Evolutionary conservation across 805 yeast genomes (phyloP).

Genomic region (Wickerhamomyces bovis): DNA sequence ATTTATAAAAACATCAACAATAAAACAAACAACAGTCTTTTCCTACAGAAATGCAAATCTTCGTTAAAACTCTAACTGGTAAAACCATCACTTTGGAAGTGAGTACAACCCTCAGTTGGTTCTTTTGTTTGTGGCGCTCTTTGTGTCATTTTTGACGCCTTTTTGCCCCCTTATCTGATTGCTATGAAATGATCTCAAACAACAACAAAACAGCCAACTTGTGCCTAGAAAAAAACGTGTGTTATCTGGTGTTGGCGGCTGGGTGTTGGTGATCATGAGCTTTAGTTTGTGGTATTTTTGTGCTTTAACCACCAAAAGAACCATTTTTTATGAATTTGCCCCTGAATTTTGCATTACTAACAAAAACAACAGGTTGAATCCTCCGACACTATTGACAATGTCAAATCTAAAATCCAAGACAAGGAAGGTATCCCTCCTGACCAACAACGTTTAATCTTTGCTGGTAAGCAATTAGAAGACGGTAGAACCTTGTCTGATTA

Average conservation of each 20-base stretch:
- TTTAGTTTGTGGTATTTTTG: no score
- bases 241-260: not conserved
- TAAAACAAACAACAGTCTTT: slow-evolving; percentile 1
- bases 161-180: not conserved
- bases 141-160: not conserved
- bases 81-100: slow-evolving; percentile 79
- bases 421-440: slow-evolving; percentile 97
- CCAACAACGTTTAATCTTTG: slow-evolving; percentile 91
- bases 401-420: slow-evolving; percentile 92
- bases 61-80: slow-evolving; percentile 86
- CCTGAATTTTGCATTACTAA: not conserved
- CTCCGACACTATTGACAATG: slow-evolving; percentile 92
- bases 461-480: slow-evolving; percentile 95
- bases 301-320: not conserved
- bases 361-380: slow-evolving; percentile 58
- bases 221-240: no score
- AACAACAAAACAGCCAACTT: no score
- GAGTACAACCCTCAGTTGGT: slow-evolving; percentile 12
- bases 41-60: slow-evolving; percentile 66
- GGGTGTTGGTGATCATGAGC: not conserved
- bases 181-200: not conserved
- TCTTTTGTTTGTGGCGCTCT: not conserved
- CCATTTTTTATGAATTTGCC: not conserved
- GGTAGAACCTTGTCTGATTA: slow-evolving; percentile 93
- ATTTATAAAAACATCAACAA: slow-evolving; percentile 1